Conservation (phyloP, 768 basidiomycete genomes). For the Mycena haematopus region DNA sequence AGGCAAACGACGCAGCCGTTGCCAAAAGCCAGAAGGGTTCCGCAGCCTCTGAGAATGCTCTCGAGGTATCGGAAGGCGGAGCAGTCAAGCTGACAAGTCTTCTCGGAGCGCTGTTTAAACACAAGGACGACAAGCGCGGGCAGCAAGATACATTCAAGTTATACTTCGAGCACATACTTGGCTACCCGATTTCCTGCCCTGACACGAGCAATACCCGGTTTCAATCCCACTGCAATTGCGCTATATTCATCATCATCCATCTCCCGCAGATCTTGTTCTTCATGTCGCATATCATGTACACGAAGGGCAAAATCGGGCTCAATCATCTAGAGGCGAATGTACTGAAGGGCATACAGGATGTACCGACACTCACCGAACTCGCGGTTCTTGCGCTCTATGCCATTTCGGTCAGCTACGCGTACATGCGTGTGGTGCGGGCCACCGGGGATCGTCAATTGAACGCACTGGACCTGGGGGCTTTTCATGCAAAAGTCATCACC, state of each 20-base stretch:
- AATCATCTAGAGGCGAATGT: slow-evolving; percentile 47
- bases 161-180: slow-evolving; percentile 33
- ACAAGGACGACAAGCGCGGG: slow-evolving; percentile 46
- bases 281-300: slow-evolving; percentile 35
- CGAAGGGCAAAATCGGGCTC: slow-evolving; percentile 34
- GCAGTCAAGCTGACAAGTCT: slow-evolving; percentile 33
- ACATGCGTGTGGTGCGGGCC: slow-evolving; percentile 30
- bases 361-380: slow-evolving; percentile 34
- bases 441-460: slow-evolving; percentile 27
- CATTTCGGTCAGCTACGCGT: slow-evolving; percentile 4
- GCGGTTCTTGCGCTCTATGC: slow-evolving; percentile 2
- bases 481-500: slow-evolving; percentile 32
- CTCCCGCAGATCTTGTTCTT: slow-evolving; percentile 34
- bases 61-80: slow-evolving; percentile 33
- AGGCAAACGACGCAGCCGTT: slow-evolving; percentile 34
- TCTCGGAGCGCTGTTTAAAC: slow-evolving; percentile 37
- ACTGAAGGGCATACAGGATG: slow-evolving; percentile 30
- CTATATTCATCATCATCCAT: slow-evolving; percentile 34
- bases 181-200: slow-evolving; percentile 29
- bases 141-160: slow-evolving; percentile 37
- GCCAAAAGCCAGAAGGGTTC: slow-evolving; percentile 1
- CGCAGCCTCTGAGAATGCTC: slow-evolving; percentile 22
- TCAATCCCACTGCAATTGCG: slow-evolving; percentile 40
- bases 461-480: slow-evolving; percentile 33
- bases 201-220: slow-evolving; percentile 34